Evolutionary conservation across 2,329 filamentous ascomycete species (phyloP), one percentile per base, ranked within the genome.

Genomic region (Aspergillus fischeri): DNA sequence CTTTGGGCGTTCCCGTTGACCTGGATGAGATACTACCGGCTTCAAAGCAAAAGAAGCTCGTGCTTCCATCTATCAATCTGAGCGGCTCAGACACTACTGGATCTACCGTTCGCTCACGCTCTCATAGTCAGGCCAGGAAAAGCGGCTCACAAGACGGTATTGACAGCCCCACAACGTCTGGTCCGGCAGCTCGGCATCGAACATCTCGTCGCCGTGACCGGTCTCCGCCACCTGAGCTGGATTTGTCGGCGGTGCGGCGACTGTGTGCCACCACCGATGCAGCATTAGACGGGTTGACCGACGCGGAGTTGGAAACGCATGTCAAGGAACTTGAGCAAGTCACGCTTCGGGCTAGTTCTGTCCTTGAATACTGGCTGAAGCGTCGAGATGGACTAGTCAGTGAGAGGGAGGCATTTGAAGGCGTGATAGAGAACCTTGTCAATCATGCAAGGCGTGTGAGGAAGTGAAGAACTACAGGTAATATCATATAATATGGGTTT

Each of bases 21-120:
- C 82, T 99, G 0, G 94, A 99, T 74, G 94, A 99, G 77, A 97
- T 99, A 55, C 84, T 99, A 7, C 94, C 94, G 0, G 92, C 93
- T 0, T 96, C 91, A 11, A 97, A 97, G 75, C 94, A 99, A 73
- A 97, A 97, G 82, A 97, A 97, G 72, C 86, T 99, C 20, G 84
- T 99, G 4, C 83, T 99, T 1, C 94, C 94, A 0, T 96, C 92
- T 5, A 87, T 94, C 63, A 71, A 81, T 76, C 51, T 81, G 75
- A 59, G 81, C 73, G 53, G 77, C 71, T 61, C 88, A 78, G 27
- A 81, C 79, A 35, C 78, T 14, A 86, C 83, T 2, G 81, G 81
- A 9, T 81, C 84, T 7, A 85, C 84, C 7, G 73, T 87, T 17
- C 84, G 66, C 52, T 67, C 73, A 6, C 65, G 67, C 41, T 64